A percentile compares a stretch with the other conserved stretches of the same genome.
phyloP scores from a whole-genome alignment of 768 basidiomycete species.

The Filobasidium floriforme region DNA sequence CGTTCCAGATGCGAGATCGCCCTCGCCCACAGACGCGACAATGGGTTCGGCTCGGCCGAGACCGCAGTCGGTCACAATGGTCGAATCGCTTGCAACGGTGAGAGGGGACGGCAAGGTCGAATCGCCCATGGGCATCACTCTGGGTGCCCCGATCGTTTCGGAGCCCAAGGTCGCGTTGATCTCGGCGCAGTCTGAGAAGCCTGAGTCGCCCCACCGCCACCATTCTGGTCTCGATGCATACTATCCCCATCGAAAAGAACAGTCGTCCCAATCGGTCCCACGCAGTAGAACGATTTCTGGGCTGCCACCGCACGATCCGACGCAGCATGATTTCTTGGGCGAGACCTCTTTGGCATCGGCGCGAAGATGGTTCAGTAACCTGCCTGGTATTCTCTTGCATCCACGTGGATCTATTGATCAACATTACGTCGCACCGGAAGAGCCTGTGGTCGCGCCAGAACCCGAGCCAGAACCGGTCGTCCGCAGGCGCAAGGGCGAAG shows the following conservation, averaged over 20 bases:
- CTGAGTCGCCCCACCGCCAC: neutral
- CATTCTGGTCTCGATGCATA: neutral
- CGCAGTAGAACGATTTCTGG: neutral
- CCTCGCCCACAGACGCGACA: neutral
- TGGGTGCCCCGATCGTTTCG: neutral
- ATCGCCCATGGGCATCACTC: neutral
- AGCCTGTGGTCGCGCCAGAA: neutral
- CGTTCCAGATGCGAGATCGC: constrained; percentile 1
- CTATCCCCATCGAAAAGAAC: neutral
- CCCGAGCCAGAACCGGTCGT: constrained; percentile 3
- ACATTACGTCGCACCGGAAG: neutral
- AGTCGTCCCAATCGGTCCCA: neutral
- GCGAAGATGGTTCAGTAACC: constrained; percentile 26
- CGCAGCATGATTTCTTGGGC: neutral
- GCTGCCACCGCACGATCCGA: neutral
- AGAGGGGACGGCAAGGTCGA: neutral
- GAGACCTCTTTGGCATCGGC: constrained; percentile 16
- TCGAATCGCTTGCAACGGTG: too few species aligned
- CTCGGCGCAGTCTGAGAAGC: neutral
- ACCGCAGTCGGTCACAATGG: neutral
- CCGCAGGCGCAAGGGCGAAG: constrained; percentile 35
- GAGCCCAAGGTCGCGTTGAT: neutral
- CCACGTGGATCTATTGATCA: neutral
- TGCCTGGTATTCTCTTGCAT: constrained; percentile 30
- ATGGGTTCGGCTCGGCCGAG: neutral